Base-by-base conservation (phyloP, 306 rosid genomes). In the Glycine tomentella region DNA sequence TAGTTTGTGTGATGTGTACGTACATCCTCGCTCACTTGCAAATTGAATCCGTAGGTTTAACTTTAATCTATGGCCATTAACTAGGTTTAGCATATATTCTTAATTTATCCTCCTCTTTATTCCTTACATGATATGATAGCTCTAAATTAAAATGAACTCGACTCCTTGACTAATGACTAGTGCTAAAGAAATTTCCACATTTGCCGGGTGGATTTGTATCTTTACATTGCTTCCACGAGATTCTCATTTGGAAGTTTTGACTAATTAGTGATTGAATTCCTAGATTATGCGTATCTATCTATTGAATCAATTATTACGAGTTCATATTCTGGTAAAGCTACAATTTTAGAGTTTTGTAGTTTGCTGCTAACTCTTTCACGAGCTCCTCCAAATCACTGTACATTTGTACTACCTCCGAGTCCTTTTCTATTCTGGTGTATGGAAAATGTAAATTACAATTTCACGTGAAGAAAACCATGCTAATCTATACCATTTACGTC, bases 151-250 rank as follows among this genome's bases (percentile, higher is more conserved):
- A 33, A 58, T 3, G 38, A 58, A 58, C 12, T 4, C 12, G 17
- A 75, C 61, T 13, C 52, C 15, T 57, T 69, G 15, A 44, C 45
- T 14, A 20, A 34, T 69, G 8, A 42, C n/a, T n/a, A 53, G 42
- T 71, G 80, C 70, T 55, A 11, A 48, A 40, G 69, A 66, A 40
- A 38, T 77, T 77, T 74, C 15, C 72, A 70, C 15, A 8, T 7
- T 75, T 25, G 31, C 31, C 2, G 31, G 31, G 31, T 25, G 31
- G 31, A 25, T 25, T 25, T 25, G 1, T 25, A 25, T 25, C 31
- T 25, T 75, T 6, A 64, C 56, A 9, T 50, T 33, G 55, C 62
- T 31, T 82, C 46, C 6, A 31, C 25, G 56, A 66, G 44, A n/a
- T n/a, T n/a, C n/a, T n/a, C n/a, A n/a, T 58, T 74, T 53, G 45